Evolutionary conservation across 352 stramenopile species (phyloP).

Genomic region (Peronosclerospora sorghi): DNA sequence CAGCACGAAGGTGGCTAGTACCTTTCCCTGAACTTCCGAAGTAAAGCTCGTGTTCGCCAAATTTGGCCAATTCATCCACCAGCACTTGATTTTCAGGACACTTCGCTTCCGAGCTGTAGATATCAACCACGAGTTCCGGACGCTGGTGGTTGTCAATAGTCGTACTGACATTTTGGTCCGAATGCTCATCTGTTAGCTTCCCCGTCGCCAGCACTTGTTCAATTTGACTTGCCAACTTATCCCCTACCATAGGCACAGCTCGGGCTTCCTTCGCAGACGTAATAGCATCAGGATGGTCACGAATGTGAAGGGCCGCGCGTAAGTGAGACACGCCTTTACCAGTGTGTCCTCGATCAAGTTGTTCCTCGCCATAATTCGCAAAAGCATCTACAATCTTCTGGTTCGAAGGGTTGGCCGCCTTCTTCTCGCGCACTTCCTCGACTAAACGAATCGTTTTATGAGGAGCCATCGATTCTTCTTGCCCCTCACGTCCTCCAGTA

Average conservation of each 20-base stretch:
- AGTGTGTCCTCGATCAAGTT: constrained; percentile 52
- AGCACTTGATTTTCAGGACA: constrained; percentile 51
- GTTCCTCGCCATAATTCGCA: constrained; percentile 42
- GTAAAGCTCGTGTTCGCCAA: constrained; percentile 60
- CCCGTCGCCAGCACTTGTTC: constrained; percentile 44
- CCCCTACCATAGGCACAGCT: constrained; percentile 39
- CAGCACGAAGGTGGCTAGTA: constrained; percentile 50
- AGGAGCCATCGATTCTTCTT: constrained; percentile 25
- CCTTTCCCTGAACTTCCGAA: constrained; percentile 64
- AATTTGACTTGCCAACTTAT: constrained; percentile 45
- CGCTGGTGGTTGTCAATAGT: constrained; percentile 28
- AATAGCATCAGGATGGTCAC: constrained; percentile 38
- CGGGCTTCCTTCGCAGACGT: constrained; percentile 28
- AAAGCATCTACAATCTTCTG: constrained; percentile 75
- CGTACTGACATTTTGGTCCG: constrained; percentile 35
- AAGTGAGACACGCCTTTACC: constrained; percentile 65
- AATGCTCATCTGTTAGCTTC: constrained; percentile 35
- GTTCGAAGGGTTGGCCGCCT: constrained; percentile 36
- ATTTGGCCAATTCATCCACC: constrained; percentile 51
- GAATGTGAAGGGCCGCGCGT: constrained; percentile 50
- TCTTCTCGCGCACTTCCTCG: constrained; percentile 36
- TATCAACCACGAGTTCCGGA: constrained; percentile 36
- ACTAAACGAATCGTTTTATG: constrained; percentile 52
- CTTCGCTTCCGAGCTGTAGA: constrained; percentile 33
- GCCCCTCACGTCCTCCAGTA: constrained; percentile 1